Evolutionary conservation across 192 early-diverging fungal species (phyloP), one percentile per base, ranked within the genome.

Genomic region (Coemansia sp.): DNA sequence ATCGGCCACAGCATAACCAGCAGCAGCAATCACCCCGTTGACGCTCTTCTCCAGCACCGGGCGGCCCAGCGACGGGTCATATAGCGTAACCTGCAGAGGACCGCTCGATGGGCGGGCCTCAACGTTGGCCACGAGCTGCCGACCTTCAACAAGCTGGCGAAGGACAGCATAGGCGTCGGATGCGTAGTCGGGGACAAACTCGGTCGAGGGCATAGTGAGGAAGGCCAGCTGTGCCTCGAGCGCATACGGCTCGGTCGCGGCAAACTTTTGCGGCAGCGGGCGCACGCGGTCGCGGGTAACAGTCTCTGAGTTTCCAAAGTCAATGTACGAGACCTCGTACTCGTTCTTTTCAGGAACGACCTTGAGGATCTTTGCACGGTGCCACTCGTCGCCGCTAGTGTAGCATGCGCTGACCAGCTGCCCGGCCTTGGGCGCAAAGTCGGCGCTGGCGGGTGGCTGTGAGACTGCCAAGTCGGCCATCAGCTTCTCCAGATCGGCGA

Each of bases 261-360:
- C 72, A 71, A 94, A 94, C 38, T 80, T 67, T 11, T 77, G 33
- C n/a, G 87, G 78, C 27, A 99, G 70, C 2, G 89, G 80, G 16
- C 88, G 84, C 21, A 94, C 42, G 7, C 85, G 81, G 25, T 82
- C 78, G 20, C 76, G 45, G 3, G 85, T 70, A 21, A 99, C 44
- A 3, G 78, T 71, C 56, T 99, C 94, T 3, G 84, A 79, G 72
- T 99, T 99, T 37, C 96, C 96, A 75, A 90, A 96, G 75, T 99
- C 96, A 35, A 96, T 67, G 63, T 95, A 99, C 5, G 81, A 48
- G 2, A 99, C 86, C 28, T 87, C 75, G 41, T 77, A 84, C 47
- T 68, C 63, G 37, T 63, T 57, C n/a, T n/a, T n/a, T 10, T 79
- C 85, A 2, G 79, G 51, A 27, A 85, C 60, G 12, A 78, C 66